Conservation (phyloP, 164 flowering plant species). For the Annona cherimola region DNA sequence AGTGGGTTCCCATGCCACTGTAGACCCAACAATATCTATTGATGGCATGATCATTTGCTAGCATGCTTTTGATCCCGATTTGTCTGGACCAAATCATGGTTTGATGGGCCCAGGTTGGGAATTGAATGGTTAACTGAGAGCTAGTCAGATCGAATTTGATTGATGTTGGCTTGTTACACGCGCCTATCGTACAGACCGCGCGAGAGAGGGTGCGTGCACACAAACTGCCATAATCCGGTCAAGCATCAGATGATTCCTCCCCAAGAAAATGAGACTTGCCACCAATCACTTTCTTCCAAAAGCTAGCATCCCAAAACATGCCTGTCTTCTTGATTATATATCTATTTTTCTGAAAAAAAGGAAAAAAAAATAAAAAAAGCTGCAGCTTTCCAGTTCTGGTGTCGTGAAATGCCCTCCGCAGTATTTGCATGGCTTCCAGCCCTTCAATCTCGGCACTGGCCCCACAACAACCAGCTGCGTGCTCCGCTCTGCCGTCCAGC, state of each 20-base stretch:
- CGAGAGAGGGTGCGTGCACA: background rate
- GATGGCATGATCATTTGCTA: too few relatives aligned
- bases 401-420: constrained; percentile 15
- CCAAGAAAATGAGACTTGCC: constrained; percentile 16
- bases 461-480: background rate
- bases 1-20: too few relatives aligned
- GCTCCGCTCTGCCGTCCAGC: background rate
- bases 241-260: background rate
- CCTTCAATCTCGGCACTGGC: constrained; percentile 5
- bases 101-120: too few relatives aligned
- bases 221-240: background rate
- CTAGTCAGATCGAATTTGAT: too few relatives aligned
- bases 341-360: too few relatives aligned
- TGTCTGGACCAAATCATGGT: too few relatives aligned
- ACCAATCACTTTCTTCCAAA: constrained; percentile 35
- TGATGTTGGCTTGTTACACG: too few relatives aligned
- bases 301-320: constrained; percentile 21
- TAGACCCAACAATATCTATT: too few relatives aligned
- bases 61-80: too few relatives aligned
- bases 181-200: too few relatives aligned
- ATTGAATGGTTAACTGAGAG: too few relatives aligned
- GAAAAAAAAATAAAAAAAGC: too few relatives aligned
- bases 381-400: constrained; percentile 12
- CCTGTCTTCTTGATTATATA: constrained; percentile 4
- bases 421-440: constrained; percentile 12